Conservation (phyloP, 2,329 filamentous ascomycete species). For the Cytospora chrysosperma region DNA sequence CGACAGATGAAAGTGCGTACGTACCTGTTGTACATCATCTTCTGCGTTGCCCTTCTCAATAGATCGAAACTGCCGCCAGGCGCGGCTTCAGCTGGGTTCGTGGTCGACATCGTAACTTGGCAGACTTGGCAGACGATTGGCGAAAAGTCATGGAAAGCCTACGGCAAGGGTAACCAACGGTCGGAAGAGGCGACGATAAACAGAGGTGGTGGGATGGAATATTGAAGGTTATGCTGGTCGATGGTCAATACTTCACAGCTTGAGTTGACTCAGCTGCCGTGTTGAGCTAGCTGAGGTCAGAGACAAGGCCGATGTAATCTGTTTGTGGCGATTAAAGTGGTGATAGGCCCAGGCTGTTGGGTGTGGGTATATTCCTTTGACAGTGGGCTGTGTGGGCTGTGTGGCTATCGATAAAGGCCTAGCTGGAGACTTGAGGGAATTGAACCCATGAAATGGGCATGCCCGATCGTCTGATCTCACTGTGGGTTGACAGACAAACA, state of each 20-base stretch:
- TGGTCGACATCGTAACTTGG: constrained; percentile 46
- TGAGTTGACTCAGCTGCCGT: constrained; percentile 8
- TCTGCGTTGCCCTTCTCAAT: constrained; percentile 59
- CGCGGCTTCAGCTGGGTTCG: constrained; percentile 38
- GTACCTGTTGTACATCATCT: constrained; percentile 59
- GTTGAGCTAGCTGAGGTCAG: constrained; percentile 17
- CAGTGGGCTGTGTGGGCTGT: neutral
- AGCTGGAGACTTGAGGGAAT: neutral
- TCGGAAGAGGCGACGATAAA: neutral
- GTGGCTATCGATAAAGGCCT: neutral
- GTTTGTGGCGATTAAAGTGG: constrained; percentile 7
- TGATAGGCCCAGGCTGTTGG: neutral
- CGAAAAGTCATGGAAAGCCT: constrained; percentile 13
- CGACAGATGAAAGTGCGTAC: constrained; percentile 40
- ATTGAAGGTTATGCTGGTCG: neutral
- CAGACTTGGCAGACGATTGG: neutral
- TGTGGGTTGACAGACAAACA: neutral
- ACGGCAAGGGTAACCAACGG: neutral
- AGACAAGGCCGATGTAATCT: constrained; percentile 14
- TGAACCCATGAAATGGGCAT: neutral
- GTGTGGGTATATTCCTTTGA: constrained; percentile 1
- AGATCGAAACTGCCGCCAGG: constrained; percentile 54
- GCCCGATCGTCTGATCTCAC: neutral
- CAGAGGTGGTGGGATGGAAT: constrained; percentile 8
- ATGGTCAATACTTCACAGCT: neutral